These are phyloP conservation scores for Candida piceae DNA, from an alignment of 805 yeast species.

Conservation along the genomic window DNA sequence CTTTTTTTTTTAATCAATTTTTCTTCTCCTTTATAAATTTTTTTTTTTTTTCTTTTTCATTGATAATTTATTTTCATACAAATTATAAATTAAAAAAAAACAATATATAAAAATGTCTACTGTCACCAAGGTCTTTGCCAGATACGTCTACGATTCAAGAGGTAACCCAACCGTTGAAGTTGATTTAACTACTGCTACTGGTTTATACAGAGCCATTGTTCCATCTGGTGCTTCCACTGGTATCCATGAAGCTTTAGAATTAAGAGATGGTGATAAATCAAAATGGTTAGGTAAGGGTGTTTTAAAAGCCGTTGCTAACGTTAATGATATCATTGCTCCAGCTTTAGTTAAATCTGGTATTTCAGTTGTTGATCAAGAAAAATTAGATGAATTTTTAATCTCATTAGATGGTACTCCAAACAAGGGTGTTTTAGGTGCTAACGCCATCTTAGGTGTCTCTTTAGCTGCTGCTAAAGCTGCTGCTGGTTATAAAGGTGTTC, in stretches of 20 bases:
- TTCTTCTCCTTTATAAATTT: too few species aligned
- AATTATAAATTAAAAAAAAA: too few species aligned
- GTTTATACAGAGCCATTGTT: slow-evolving; percentile 93
- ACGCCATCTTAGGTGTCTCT: slow-evolving; percentile 97
- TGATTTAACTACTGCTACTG: slow-evolving; percentile 87
- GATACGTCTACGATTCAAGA: slow-evolving; percentile 98
- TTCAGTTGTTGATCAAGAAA: slow-evolving; percentile 82
- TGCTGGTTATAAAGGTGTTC: slow-evolving; percentile 92
- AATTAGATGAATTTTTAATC: slow-evolving; percentile 80
- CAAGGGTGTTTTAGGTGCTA: slow-evolving; percentile 97
- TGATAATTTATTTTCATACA: too few species aligned
- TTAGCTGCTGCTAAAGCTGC: slow-evolving; percentile 97
- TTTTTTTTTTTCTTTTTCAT: too few species aligned
- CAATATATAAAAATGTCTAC: slow-evolving; percentile 46
- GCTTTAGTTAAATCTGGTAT: slow-evolving; percentile 77
- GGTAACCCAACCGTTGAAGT: slow-evolving; percentile 99
- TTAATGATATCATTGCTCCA: slow-evolving; percentile 92
- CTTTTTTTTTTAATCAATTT: too few species aligned
- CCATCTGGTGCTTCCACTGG: slow-evolving; percentile 99
- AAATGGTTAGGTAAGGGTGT: slow-evolving; percentile 99
- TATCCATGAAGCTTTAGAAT: slow-evolving; percentile 96
- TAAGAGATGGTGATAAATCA: slow-evolving; percentile 96
- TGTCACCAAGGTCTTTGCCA: slow-evolving; percentile 81
- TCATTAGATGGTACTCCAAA: slow-evolving; percentile 93
- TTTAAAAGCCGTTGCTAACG: slow-evolving; percentile 92